phyloP scores from a whole-genome alignment of 1,284 basidiomycete species.

The Phellinidium pouzarii region DNA sequence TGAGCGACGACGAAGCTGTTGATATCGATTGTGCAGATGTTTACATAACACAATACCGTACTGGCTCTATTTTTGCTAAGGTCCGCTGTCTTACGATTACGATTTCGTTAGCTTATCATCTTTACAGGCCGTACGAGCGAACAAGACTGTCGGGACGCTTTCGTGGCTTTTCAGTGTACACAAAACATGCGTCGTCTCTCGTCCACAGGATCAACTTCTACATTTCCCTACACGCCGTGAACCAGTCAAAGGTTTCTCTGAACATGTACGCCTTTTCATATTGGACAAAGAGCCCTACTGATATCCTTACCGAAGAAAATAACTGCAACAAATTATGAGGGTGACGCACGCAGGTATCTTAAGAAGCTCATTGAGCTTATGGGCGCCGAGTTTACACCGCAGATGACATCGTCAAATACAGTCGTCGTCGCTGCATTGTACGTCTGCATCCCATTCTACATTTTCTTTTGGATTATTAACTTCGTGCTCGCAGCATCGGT shows the following conservation, averaged over 20 bases:
- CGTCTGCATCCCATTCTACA: constrained; percentile 25
- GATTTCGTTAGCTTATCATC: background rate
- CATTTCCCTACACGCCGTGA: constrained; percentile 49
- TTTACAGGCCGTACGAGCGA: constrained; percentile 46
- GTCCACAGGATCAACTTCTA: constrained; percentile 61
- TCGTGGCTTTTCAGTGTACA: constrained; percentile 79
- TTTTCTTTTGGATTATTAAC: background rate
- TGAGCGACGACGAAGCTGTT: constrained; percentile 30
- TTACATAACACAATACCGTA: constrained; percentile 60
- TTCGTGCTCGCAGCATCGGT: constrained; percentile 36
- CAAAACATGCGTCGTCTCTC: constrained; percentile 49
- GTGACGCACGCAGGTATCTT: constrained; percentile 76
- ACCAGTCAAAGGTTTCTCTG: constrained; percentile 34
- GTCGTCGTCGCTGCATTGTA: constrained; percentile 80
- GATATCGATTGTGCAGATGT: constrained; percentile 53
- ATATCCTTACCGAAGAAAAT: constrained; percentile 35
- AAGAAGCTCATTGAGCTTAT: constrained; percentile 73
- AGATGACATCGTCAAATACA: constrained; percentile 70
- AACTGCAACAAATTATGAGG: constrained; percentile 85
- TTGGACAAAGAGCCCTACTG: background rate
- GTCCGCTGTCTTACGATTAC: constrained; percentile 32
- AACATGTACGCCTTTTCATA: background rate
- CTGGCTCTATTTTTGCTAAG: constrained; percentile 62
- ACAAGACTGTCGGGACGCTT: constrained; percentile 70
- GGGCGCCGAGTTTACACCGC: constrained; percentile 77